Evolutionary conservation across 2,329 filamentous ascomycete species (phyloP), one percentile per base, ranked within the genome.

Genomic region (Pseudopyrenochaeta lycopersici): DNA sequence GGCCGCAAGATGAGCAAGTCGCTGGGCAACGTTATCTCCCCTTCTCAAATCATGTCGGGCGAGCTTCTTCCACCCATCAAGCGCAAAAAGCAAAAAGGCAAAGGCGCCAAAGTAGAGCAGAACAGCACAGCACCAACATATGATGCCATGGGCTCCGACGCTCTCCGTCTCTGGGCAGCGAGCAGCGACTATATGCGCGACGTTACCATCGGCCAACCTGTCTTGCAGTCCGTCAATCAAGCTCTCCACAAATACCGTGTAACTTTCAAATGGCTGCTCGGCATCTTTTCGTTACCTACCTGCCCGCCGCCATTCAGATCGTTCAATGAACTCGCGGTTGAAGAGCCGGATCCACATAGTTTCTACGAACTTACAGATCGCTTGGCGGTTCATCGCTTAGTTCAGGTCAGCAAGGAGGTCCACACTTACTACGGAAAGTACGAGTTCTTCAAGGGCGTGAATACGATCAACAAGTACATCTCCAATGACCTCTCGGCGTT

Each of bases 1-100:
- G 93, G 93, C n/a, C 92, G 91, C 72, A 99, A 99, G 76, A 99
- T 99, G 95, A 97, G 93, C 72, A 99, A 99, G 76, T 97, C 92
- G 0, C 79, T 97, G 1, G 95, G 95, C 14, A 99, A 99, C 69
- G 88, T 90, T 23, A 87, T 98, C 50, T 84, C 86, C 0, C 93
- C 94, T 0, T 81, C 85, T 6, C 83, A 97, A 58, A 92, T 99
- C 62, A 95, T 97, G 81, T 86, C 91, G 46, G 94, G 94, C 6
- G 87, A 88, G 3, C 80, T 97, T 10, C 77, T 96, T 12, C 90
- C 90, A 5, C 87, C 88, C 0, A 70, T 88, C 32, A 90, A 90
- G 70, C 77, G 77, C 38, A 88, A 86, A 67, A 88, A 88, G 62
- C 73, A 76, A 31, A 84, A 83, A 46, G 82, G 80, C 17, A 79